Base-by-base conservation (phyloP, 2,329 filamentous ascomycete genomes). In the Calonectria pseudoreteaudii region DNA sequence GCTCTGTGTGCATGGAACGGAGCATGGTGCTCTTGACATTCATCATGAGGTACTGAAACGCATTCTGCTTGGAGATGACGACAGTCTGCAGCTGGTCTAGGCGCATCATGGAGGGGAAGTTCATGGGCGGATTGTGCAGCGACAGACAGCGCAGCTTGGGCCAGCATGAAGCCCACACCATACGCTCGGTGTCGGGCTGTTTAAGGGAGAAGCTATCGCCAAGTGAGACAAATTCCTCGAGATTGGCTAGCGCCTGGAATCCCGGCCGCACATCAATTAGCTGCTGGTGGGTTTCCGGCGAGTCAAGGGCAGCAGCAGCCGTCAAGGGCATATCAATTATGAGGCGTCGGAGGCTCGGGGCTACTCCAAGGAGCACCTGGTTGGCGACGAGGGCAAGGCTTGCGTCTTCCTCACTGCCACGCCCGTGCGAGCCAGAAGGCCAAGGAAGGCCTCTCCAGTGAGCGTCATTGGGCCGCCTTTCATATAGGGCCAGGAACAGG, bases 181-280 rank as follows among this genome's bases (percentile, higher is more conserved):
- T 41, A 10, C 34, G 58, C 30, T 64, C 52, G 7, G 38, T 65
- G 31, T 58, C 31, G 18, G 49, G 31, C 28, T 31, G 23, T 49
- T 23, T 68, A 34, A 69, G 64, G 38, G 47, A 60, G 71, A 69
- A 69, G 30, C 50, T 66, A 18, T 72, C 66, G 13, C 58, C 49
- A 28, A 66, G n/a, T 11, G 66, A 49, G 44, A 65, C 67, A 44
- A 72, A 72, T 60, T 72, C 66, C 58, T 72, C 66, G 36, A 72
- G 71, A 53, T 69, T 44, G 38, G 68, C 41, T 26, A 69, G 50
- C 36, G 71, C 49, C 20, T 72, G 58, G 50, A 72, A 72, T 34
- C 56, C 70, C 9, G 70, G 65, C 30, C 41, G 60, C n/a, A 72
- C 23, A 66, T 50, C 38, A 53, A 30, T 41, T 20, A 52, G 49